Conservation (phyloP, 495 filamentous ascomycete genomes). For the Pseudomonodictys pantanalensis region DNA sequence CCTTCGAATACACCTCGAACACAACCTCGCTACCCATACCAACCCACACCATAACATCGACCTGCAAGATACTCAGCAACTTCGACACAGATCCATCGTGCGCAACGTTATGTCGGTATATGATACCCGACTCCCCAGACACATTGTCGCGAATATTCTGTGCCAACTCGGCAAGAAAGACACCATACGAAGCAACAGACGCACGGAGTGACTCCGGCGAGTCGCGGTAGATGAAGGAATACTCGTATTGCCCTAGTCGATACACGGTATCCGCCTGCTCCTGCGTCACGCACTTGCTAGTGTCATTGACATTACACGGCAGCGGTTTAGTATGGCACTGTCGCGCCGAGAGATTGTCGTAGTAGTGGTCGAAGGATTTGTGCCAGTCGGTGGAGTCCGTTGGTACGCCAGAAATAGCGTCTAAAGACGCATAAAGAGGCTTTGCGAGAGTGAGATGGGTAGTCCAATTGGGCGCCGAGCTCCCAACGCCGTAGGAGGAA, state of each 20-base stretch:
- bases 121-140: constrained; percentile 39
- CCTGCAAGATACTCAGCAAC: constrained; percentile 62
- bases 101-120: constrained; percentile 65
- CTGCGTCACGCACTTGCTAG: constrained; percentile 55
- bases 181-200: constrained; percentile 53
- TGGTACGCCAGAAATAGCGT: constrained; percentile 58
- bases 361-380: constrained; percentile 66
- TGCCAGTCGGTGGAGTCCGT: constrained; percentile 57
- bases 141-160: constrained; percentile 53
- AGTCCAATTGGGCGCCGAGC: constrained; percentile 50
- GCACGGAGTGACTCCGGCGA: constrained; percentile 54
- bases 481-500: constrained; percentile 47
- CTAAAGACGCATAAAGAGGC: constrained; percentile 52
- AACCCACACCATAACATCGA: constrained; percentile 69
- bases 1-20: constrained; percentile 59
- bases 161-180: constrained; percentile 64
- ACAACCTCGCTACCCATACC: constrained; percentile 69
- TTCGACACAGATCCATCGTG: constrained; percentile 65
- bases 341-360: constrained; percentile 67
- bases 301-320: constrained; percentile 54
- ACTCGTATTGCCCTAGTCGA: constrained; percentile 67
- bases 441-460: constrained; percentile 55
- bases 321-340: constrained; percentile 64
- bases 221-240: constrained; percentile 65
- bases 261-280: constrained; percentile 58